Conservation (phyloP, 768 basidiomycete genomes). For the Holtermannia corniformis region DNA sequence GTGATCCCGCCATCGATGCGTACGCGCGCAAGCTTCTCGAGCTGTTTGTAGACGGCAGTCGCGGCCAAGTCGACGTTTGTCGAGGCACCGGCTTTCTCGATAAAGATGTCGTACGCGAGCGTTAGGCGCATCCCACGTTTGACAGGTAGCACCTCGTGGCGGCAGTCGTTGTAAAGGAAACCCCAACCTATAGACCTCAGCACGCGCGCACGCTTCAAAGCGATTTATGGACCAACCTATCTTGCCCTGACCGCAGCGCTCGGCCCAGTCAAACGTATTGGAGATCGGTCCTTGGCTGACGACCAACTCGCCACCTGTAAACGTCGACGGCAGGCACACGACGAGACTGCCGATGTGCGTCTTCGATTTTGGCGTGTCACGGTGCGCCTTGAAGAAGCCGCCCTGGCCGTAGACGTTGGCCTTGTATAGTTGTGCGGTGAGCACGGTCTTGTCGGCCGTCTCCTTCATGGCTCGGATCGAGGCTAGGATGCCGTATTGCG, state of each 20-base stretch:
- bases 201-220: background rate
- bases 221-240: background rate
- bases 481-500: background rate
- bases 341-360: conserved; percentile 13
- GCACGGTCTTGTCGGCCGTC: background rate
- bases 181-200: conserved; percentile 38
- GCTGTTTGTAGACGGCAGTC: background rate
- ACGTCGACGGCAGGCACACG: conserved; percentile 13
- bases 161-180: conserved; percentile 47
- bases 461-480: background rate
- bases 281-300: conserved; percentile 6
- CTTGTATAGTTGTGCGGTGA: conserved; percentile 8
- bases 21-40: background rate
- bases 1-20: too few relatives aligned
- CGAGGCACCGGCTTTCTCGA: background rate
- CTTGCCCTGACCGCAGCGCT: background rate
- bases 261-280: conserved; percentile 7
- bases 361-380: conserved; percentile 9
- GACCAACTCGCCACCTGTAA: conserved; percentile 15
- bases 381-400: conserved; percentile 15
- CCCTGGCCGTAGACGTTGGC: conserved; percentile 12
- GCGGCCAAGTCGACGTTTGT: background rate
- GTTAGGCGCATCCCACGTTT: conserved; percentile 46
- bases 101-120: conserved; percentile 39
- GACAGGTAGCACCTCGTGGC: conserved; percentile 47